Evolutionary conservation across 345 rosid species (phyloP), one percentile per base, ranked within the genome.

Genomic region (Salix exigua): DNA sequence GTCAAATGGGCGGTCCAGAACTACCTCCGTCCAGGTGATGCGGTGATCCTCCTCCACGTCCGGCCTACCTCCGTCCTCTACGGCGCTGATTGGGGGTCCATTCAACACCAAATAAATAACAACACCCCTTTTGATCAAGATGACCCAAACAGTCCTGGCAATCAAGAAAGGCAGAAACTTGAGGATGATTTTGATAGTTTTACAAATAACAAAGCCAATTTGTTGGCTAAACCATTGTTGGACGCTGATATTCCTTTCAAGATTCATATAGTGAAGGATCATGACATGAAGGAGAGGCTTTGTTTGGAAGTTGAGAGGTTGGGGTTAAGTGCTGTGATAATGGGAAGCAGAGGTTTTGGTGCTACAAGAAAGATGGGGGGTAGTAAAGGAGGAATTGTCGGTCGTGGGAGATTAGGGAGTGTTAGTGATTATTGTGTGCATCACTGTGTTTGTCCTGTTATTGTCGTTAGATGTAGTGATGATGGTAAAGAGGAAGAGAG

Each of bases 71-170:
- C 97, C 77, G 92, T 91, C 44, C 94, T 96, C 68, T 96, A 83
- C 75, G 98, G 98, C 70, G 98, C 97, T 60, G 97, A 96, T 42
- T 96, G 97, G 98, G 98, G 97, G 18, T 94, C 97, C 4, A 88
- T 91, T 16, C 19, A 76, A 62, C 81, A 28, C 81, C 77, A 30
- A 58, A 42, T 21, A 51, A 75, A 73, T 66, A 76, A 78, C 72
- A 48, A 46, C 48, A 40, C 84, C n/a, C n/a, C 35, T 46, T 16
- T 73, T 1, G 40, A 25, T 61, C 13, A 42, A 76, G 74, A 66
- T 79, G 65, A 0, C 82, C 70, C 23, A 68, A 72, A 13, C 60
- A 74, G 23, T 58, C 26, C 62, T 23, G 62, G 23, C 25, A 9
- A n/a, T 23, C 62, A n/a, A 10, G 67, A 64, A 40, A 76, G 82